A percentile compares a stretch with the other conserved stretches of the same genome.
These are phyloP conservation scores for Penicillium fuscoglaucum DNA, from an alignment of 2,329 filamentous ascomycete species.

Conservation along the genomic window DNA sequence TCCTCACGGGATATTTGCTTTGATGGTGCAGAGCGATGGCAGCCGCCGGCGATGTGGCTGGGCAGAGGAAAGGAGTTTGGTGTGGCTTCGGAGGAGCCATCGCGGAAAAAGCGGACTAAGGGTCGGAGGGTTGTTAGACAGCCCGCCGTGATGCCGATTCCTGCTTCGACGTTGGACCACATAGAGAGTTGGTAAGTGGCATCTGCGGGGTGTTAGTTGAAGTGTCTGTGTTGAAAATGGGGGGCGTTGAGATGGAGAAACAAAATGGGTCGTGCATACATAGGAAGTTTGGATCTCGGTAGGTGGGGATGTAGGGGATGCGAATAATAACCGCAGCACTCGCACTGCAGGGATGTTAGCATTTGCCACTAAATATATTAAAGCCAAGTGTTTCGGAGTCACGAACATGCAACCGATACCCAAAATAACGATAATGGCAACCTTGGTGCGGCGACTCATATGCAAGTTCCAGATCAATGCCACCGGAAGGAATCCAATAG, in stretches of 20 bases:
- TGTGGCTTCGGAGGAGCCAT: constrained; percentile 21
- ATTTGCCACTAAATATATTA: constrained; percentile 16
- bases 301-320: constrained; percentile 23
- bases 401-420: constrained; percentile 54
- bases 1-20: constrained; percentile 11
- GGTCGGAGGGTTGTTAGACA: constrained; percentile 45
- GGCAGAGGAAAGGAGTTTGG: constrained; percentile 24
- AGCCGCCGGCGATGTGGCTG: constrained; percentile 13
- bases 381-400: constrained; percentile 14
- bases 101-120: constrained; percentile 40
- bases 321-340: constrained; percentile 30
- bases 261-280: constrained; percentile 16
- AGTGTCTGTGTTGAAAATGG: too few species aligned
- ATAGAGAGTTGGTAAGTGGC: constrained; percentile 49
- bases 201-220: constrained; percentile 30
- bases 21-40: constrained; percentile 12
- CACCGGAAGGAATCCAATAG: constrained; percentile 53
- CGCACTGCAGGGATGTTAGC: constrained; percentile 20
- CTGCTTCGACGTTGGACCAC: constrained; percentile 36
- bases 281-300: constrained; percentile 25
- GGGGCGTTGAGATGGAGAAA: not conserved
- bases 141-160: constrained; percentile 41
- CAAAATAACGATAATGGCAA: constrained; percentile 53
- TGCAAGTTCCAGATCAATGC: constrained; percentile 57
- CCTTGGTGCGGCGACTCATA: constrained; percentile 54